Evolutionary conservation across 495 filamentous ascomycete species (phyloP).

Genomic region (Geoglossum glabrum): DNA sequence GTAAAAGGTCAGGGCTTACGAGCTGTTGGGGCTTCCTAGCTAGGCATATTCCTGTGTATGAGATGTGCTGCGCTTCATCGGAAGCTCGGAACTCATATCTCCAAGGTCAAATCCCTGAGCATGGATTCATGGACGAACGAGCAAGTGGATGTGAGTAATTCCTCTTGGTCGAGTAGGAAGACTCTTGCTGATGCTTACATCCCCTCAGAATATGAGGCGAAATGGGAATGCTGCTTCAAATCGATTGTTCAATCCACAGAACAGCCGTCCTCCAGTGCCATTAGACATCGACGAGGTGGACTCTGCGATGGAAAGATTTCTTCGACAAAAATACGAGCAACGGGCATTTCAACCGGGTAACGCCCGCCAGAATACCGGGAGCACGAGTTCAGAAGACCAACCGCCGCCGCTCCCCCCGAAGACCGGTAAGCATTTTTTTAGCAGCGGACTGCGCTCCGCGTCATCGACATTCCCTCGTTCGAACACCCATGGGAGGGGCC

Average conservation of each 20-base stretch:
- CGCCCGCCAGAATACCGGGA: constrained; percentile 26
- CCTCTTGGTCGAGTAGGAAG: background rate
- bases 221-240: constrained; percentile 76
- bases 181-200: constrained; percentile 9
- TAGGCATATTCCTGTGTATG: constrained; percentile 95
- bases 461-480: constrained; percentile 44
- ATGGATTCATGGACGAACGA: constrained; percentile 95
- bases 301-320: constrained; percentile 79
- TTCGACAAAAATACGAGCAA: constrained; percentile 79
- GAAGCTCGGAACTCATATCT: constrained; percentile 92
- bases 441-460: constrained; percentile 46
- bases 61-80: constrained; percentile 90
- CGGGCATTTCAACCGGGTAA: constrained; percentile 27
- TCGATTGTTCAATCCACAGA: constrained; percentile 67
- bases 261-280: constrained; percentile 60
- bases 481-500: background rate
- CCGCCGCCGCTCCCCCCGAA: constrained; percentile 78
- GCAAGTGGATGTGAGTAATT: constrained; percentile 65
- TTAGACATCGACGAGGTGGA: constrained; percentile 83
- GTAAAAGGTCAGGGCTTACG: constrained; percentile 1
- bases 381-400: constrained; percentile 27
- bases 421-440: constrained; percentile 46
- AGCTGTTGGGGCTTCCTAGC: constrained; percentile 24
- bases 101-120: constrained; percentile 92
- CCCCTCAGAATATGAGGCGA: constrained; percentile 69